Percentiles rank a stretch among this genome's conserved stretches.
phyloP scores from a whole-genome alignment of 192 early-diverging fungal species.

The Spizellomyces sp. region DNA sequence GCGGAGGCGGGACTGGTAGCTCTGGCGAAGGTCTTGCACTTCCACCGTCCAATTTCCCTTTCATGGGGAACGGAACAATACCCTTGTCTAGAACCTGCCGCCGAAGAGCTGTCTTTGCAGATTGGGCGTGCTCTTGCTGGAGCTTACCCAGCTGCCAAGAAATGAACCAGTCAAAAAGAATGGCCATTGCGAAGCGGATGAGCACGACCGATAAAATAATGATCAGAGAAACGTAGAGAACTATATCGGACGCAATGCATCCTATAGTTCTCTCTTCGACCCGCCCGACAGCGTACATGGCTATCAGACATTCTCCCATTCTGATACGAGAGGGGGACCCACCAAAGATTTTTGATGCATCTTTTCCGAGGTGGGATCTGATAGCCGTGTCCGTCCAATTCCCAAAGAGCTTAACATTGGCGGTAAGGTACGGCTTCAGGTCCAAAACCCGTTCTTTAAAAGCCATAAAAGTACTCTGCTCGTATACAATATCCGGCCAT shows the following conservation, averaged over 20 bases:
- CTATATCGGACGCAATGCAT: conserved; percentile 39
- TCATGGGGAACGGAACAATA: conserved; percentile 32
- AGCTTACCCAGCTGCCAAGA: conserved; percentile 77
- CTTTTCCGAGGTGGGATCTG: conserved; percentile 19
- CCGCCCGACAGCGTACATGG: conserved; percentile 33
- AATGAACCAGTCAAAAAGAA: conserved; percentile 82
- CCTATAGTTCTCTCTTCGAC: conserved; percentile 31
- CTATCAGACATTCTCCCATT: conserved; percentile 33
- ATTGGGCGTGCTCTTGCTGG: conserved; percentile 13
- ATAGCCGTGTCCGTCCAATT: conserved; percentile 23
- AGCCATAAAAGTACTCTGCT: conserved; percentile 35
- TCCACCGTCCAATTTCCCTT: conserved; percentile 16
- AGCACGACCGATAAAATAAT: conserved; percentile 39
- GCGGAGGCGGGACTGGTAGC: not conserved
- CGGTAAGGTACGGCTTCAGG: conserved; percentile 35
- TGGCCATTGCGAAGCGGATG: conserved; percentile 66
- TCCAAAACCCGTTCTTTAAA: conserved; percentile 39
- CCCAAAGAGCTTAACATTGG: conserved; percentile 22
- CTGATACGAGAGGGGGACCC: conserved; percentile 13
- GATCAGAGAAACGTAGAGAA: conserved; percentile 42
- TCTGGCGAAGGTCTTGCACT: not conserved
- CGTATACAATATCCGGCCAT: conserved; percentile 29
- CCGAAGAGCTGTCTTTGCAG: not conserved
- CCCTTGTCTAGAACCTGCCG: conserved; percentile 19
- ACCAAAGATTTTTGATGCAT: conserved; percentile 22